Percentiles rank a stretch among this genome's conserved stretches.
Conservation (phyloP, 345 rosid species). For the Excoecaria cochinchinensis region DNA sequence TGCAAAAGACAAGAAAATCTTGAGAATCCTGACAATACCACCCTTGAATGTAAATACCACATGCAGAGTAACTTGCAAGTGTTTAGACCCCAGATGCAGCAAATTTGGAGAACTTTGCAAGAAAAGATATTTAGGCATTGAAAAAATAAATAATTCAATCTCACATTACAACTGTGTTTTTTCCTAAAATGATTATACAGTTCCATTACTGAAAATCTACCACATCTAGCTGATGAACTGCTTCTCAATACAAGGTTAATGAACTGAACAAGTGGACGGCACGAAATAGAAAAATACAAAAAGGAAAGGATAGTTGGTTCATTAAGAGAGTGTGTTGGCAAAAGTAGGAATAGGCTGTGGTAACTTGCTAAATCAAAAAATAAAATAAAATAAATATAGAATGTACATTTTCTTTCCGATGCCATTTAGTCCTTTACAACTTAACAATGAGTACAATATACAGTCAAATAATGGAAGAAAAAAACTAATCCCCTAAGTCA, state of each 20-base stretch:
- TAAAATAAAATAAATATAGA: not conserved
- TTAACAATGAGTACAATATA: not conserved
- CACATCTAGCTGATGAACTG: not conserved
- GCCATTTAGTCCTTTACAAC: slow-evolving; percentile 6
- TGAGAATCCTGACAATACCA: not conserved
- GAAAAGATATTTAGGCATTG: not conserved
- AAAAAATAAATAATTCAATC: not conserved
- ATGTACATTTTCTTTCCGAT: slow-evolving; percentile 8
- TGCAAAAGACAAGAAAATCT: not conserved
- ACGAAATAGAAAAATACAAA: not conserved
- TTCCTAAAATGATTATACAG: not conserved
- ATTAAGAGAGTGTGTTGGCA: not conserved
- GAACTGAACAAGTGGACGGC: not conserved
- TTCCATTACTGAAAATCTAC: not conserved
- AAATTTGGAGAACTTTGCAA: not conserved
- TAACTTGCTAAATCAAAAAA: not conserved
- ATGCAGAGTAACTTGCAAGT: not conserved
- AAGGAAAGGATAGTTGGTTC: not conserved
- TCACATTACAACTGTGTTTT: not conserved
- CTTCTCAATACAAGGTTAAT: not conserved
- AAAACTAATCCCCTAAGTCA: slow-evolving; percentile 15
- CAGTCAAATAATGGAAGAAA: not conserved
- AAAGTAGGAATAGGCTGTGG: not conserved
- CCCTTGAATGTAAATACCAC: not conserved
- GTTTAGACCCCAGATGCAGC: not conserved